A percentile compares a stretch with the other conserved stretches of the same genome.
These are phyloP conservation scores for Allomyces arbusculus DNA, from an alignment of 192 early-diverging fungal genomes.

Conservation along the genomic window DNA sequence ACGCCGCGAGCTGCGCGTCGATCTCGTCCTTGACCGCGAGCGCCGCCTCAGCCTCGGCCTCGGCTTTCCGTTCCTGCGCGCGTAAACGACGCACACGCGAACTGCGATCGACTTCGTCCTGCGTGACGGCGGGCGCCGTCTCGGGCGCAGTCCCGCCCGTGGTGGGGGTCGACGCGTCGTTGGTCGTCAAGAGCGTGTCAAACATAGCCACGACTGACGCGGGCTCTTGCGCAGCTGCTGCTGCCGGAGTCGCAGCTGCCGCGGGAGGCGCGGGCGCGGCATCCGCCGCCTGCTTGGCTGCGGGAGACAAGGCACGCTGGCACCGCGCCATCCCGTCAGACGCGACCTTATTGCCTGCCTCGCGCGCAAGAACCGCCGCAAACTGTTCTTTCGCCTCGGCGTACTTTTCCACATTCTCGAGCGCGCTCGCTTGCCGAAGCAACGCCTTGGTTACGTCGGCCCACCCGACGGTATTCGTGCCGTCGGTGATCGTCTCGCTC, in stretches of 20 bases:
- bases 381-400: slow-evolving; percentile 34
- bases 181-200: slow-evolving; percentile 15
- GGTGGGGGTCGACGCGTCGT: slow-evolving; percentile 7
- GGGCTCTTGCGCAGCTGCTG: neutral
- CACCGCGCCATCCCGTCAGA: slow-evolving; percentile 32
- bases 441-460: slow-evolving; percentile 56
- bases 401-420: slow-evolving; percentile 67
- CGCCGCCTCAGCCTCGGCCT: slow-evolving; percentile 54
- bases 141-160: neutral
- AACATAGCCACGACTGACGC: slow-evolving; percentile 14
- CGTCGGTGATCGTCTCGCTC: neutral
- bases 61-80: slow-evolving; percentile 40
- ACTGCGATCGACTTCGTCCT: slow-evolving; percentile 2
- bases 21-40: slow-evolving; percentile 56
- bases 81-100: slow-evolving; percentile 53
- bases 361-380: slow-evolving; percentile 12
- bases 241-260: neutral
- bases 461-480: neutral
- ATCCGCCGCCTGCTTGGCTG: slow-evolving; percentile 4
- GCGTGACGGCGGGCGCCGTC: neutral
- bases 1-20: slow-evolving; percentile 46
- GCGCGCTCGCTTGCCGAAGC: slow-evolving; percentile 53
- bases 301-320: slow-evolving; percentile 20
- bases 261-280: neutral
- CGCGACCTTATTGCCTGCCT: slow-evolving; percentile 14